Percentiles rank a stretch among this genome's conserved stretches.
Evolutionary conservation across 148 eudicot genomes (phyloP).

Genomic region (Tetragonia tetragonoides): DNA sequence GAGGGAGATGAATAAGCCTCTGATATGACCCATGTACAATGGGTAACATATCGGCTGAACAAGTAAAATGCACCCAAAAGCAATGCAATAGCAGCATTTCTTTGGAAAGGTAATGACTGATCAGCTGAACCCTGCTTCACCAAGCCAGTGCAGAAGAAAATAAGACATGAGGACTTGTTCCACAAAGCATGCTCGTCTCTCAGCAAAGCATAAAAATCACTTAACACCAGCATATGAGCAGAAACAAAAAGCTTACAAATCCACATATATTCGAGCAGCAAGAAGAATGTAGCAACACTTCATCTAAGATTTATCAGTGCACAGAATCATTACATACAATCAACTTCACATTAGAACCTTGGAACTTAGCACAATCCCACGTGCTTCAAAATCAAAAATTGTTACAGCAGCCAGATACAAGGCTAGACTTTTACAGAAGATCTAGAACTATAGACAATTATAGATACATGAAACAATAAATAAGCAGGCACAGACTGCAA

Average conservation of each 20-base stretch:
- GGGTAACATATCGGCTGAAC: conserved; percentile 85
- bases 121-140: conserved; percentile 68
- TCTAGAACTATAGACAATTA: no score
- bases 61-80: conserved; percentile 92
- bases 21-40: conserved; percentile 98
- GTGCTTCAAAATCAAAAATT: no score
- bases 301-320: not conserved
- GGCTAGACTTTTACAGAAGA: no score
- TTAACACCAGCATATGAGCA: no score
- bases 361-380: not conserved
- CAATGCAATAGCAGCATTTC: conserved; percentile 75
- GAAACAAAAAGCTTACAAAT: not conserved
- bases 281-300: not conserved
- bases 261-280: not conserved
- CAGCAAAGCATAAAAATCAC: no score
- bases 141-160: not conserved
- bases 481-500: not conserved
- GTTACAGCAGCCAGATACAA: no score
- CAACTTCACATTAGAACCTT: not conserved
- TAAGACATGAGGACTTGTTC: not conserved
- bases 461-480: not conserved
- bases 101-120: conserved; percentile 79
- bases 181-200: no score
- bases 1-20: conserved; percentile 99
- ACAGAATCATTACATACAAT: not conserved